Conservation (phyloP, 345 rosid species). For the Leavenworthia alabamica region DNA sequence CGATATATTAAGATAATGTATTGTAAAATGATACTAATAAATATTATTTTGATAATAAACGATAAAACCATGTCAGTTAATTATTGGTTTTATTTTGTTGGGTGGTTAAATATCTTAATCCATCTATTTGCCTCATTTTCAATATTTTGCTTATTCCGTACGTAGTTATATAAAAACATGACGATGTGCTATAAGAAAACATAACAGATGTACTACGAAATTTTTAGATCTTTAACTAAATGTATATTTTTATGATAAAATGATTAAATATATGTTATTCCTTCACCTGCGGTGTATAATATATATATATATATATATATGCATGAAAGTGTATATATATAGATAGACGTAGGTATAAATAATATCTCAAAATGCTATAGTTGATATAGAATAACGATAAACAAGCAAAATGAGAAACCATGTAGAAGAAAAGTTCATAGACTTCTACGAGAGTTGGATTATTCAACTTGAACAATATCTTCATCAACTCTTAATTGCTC, state of each 20-base stretch:
- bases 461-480: slow-evolving; percentile 45
- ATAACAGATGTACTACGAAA: not conserved
- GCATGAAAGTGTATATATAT: not conserved
- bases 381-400: not conserved
- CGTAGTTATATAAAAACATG: not conserved
- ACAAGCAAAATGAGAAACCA: slow-evolving; percentile 32
- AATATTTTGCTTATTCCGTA: not conserved
- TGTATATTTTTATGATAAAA: too few relatives aligned
- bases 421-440: slow-evolving; percentile 42
- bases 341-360: slow-evolving; percentile 22
- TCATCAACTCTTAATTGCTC: slow-evolving; percentile 35
- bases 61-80: too few relatives aligned
- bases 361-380: slow-evolving; percentile 1
- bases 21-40: too few relatives aligned
- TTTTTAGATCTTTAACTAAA: too few relatives aligned
- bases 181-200: not conserved
- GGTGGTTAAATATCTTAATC: not conserved
- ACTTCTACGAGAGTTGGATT: slow-evolving; percentile 57
- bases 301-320: not conserved
- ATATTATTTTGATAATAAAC: too few relatives aligned
- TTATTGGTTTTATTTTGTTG: not conserved
- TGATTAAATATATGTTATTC: not conserved
- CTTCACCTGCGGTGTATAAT: not conserved
- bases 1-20: too few relatives aligned
- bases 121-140: not conserved